Evolutionary conservation across 2,329 filamentous ascomycete genomes (phyloP), one percentile per base, ranked within the genome.

Genomic region (Leptographium lundbergii): DNA sequence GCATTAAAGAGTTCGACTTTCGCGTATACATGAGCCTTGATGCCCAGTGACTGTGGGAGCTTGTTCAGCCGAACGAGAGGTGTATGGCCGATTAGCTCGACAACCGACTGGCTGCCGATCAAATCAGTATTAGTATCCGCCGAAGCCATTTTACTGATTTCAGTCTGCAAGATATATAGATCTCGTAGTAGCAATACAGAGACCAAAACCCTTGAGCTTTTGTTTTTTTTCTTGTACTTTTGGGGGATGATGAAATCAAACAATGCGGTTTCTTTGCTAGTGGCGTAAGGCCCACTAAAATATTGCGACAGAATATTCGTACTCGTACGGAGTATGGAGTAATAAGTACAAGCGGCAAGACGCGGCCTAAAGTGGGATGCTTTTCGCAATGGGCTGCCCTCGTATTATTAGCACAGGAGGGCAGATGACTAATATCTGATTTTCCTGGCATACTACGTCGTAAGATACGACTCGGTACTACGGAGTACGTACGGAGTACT

Each of bases 1-100:
- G 91, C 90, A 75, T 95, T 96, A 81, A 96, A 95, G 61, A 91
- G 85, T 74, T 96, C 91, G 60, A 91, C 81, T 74, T 96, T 96
- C 63, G 86, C 91, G 72, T 92, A 96, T 56, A 96, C 87, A 58
- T 90, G 86, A 60, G 88, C 89, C 71, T 94, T 85, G 68, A 99
- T 88, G 57, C 92, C 92, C 24, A 96, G 79, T 57, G 89, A 92
- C 70, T 94, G 87, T 3, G 94, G 94, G 63, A 99, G 85, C 75
- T 88, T 91, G 77, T 96, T 96, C 63, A 99, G 80, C 56, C 88
- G 87, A 50, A 99, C 90, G 58, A 99, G 84, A n/a, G 94, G 94
- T 48, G 92, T 96, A 73, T 95, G 92, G 68, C 91, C 92, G 67
- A 99, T 96, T 65, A 96, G 84, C 73, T 96, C 86, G 53, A 65